A percentile compares a stretch with the other conserved stretches of the same genome.
phyloP scores from a whole-genome alignment of 208 protist species.

The Trypanosoma congolense region DNA sequence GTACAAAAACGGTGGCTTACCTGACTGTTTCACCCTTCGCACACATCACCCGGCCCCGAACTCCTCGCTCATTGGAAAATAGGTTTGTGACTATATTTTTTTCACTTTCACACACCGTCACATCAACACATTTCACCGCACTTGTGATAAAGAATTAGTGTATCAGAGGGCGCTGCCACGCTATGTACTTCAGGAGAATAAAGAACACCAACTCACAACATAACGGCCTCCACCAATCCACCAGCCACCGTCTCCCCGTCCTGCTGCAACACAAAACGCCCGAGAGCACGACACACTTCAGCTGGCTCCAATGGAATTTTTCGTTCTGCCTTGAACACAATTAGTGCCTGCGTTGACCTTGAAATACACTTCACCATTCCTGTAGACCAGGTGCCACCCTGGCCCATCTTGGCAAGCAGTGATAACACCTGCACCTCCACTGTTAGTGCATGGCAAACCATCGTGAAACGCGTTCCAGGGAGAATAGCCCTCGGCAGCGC shows the following conservation, averaged over 20 bases:
- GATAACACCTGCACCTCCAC: slow-evolving; percentile 59
- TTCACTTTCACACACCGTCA: no score
- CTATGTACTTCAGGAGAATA: no score
- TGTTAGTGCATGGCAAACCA: slow-evolving; percentile 66
- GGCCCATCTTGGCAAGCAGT: slow-evolving; percentile 72
- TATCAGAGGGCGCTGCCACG: no score
- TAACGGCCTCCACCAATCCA: slow-evolving; percentile 56
- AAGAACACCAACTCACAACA: background rate
- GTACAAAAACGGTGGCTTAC: no score
- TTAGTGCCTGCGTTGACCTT: slow-evolving; percentile 54
- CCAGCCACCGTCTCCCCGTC: slow-evolving; percentile 74
- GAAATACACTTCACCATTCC: slow-evolving; percentile 87
- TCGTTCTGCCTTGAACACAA: slow-evolving; percentile 48
- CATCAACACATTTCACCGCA: no score
- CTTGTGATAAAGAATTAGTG: no score
- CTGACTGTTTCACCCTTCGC: no score
- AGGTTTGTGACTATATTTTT: background rate
- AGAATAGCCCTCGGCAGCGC: slow-evolving; percentile 60
- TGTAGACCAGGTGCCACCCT: slow-evolving; percentile 62
- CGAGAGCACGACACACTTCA: slow-evolving; percentile 65
- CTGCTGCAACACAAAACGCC: slow-evolving; percentile 79
- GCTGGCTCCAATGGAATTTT: slow-evolving; percentile 65
- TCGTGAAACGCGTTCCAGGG: slow-evolving; percentile 61
- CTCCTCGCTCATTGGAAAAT: slow-evolving; percentile 1
- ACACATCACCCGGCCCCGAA: background rate